Percentiles rank a stretch among this genome's conserved stretches.
Conservation (phyloP, 2,329 filamentous ascomycete genomes). For the Cordyceps pruinosa region DNA sequence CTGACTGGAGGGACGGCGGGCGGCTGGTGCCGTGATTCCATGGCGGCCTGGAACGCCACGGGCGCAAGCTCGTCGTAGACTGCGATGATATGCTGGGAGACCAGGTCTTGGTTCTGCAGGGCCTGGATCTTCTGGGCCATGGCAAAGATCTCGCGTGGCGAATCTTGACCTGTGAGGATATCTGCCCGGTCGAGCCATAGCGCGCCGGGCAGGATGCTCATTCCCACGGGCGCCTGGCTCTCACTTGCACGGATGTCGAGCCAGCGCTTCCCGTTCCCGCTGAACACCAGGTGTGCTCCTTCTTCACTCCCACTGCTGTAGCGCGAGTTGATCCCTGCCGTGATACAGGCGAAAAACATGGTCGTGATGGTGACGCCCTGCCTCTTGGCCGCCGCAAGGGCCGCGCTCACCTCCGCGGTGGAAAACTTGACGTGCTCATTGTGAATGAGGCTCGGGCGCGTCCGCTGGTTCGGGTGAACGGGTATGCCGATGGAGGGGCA, state of each 20-base stretch:
- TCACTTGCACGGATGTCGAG: neutral
- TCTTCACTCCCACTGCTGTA: neutral
- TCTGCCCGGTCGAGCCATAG: neutral
- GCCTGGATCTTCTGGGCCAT: neutral
- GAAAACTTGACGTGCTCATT: neutral
- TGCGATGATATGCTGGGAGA: neutral
- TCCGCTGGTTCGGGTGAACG: neutral
- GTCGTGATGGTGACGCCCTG: neutral
- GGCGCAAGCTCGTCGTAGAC: conserved; percentile 3
- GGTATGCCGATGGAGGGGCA: neutral
- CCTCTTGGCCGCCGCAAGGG: neutral
- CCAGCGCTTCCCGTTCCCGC: neutral
- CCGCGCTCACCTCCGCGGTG: neutral
- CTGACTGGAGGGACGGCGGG: neutral
- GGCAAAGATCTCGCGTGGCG: neutral
- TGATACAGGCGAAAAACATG: neutral
- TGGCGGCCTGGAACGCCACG: neutral
- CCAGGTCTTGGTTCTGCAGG: neutral
- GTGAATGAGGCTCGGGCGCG: neutral
- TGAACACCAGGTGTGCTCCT: neutral
- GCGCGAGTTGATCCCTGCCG: neutral
- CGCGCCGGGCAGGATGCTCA: neutral
- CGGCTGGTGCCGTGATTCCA: neutral
- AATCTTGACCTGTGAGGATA: no score
- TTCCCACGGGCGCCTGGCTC: neutral